phyloP scores from a whole-genome alignment of 139 green algal species.

The Eudorina sp. region DNA sequence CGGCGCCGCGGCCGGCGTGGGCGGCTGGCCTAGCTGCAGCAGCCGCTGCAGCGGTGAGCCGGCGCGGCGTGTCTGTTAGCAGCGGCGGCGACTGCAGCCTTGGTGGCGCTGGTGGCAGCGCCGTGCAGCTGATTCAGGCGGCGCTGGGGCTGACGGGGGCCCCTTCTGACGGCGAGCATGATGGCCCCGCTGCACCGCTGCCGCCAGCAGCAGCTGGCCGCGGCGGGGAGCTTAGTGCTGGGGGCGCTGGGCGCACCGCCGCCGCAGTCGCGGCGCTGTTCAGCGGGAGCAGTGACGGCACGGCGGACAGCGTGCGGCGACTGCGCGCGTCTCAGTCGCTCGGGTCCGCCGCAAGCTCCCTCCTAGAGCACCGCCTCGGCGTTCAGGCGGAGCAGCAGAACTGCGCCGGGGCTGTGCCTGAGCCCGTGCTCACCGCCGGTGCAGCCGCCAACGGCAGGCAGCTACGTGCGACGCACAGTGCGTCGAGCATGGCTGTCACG shows the following conservation, averaged over 20 bases:
- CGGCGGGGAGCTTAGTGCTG: neutral
- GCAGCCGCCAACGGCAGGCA: too few species aligned
- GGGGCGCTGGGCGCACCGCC: neutral
- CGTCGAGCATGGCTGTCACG: too few species aligned
- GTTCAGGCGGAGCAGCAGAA: too few species aligned
- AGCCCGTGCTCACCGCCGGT: too few species aligned
- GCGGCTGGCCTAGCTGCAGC: neutral
- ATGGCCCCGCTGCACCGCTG: neutral
- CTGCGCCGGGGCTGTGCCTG: too few species aligned
- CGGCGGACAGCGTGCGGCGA: neutral
- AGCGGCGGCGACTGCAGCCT: neutral
- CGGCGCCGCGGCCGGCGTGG: neutral
- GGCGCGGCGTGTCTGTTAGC: neutral
- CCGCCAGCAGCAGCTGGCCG: neutral
- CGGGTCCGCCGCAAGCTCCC: neutral
- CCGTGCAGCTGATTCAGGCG: constrained; percentile 24
- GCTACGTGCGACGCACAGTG: too few species aligned
- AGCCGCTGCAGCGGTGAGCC: neutral
- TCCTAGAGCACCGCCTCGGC: neutral
- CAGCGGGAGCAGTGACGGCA: neutral
- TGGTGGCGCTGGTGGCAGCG: neutral
- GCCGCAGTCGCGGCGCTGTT: neutral
- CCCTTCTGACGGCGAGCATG: neutral
- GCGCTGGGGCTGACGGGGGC: neutral
- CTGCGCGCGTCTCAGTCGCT: neutral